Evolutionary conservation across 1,139 yeast species (phyloP).

Genomic region (Pichia terricola): DNA sequence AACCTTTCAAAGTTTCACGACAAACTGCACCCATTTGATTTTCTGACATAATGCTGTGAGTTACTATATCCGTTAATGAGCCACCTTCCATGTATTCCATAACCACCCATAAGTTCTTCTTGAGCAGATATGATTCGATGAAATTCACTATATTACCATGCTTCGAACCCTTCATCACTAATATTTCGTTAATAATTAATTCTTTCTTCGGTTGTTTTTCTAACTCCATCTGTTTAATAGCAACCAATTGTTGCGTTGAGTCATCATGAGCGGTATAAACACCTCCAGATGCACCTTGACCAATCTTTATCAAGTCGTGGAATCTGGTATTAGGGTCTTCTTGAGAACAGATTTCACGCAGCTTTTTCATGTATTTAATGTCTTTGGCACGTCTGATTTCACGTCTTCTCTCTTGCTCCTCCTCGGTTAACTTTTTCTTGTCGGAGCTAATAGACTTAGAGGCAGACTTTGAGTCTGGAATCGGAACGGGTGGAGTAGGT

Average conservation of each 20-base stretch:
- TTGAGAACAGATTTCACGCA: constrained; percentile 69
- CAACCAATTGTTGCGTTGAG: constrained; percentile 58
- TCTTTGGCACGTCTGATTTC: constrained; percentile 54
- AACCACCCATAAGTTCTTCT: constrained; percentile 83
- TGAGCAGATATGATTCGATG: constrained; percentile 70
- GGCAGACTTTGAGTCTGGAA: neutral
- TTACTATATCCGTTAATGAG: constrained; percentile 87
- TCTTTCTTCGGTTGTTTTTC: constrained; percentile 94
- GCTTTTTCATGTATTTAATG: constrained; percentile 57
- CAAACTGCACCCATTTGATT: constrained; percentile 97
- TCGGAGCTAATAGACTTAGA: constrained; percentile 24
- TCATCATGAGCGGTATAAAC: constrained; percentile 82
- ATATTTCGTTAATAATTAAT: constrained; percentile 81
- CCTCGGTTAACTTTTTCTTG: constrained; percentile 45
- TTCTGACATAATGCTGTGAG: constrained; percentile 91
- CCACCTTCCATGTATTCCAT: constrained; percentile 99
- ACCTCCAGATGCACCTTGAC: constrained; percentile 98
- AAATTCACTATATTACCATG: constrained; percentile 91
- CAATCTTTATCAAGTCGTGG: constrained; percentile 67
- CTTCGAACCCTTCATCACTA: constrained; percentile 87
- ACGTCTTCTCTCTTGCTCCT: constrained; percentile 45
- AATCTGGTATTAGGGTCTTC: constrained; percentile 81
- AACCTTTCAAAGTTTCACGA: constrained; percentile 79
- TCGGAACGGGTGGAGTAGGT: neutral
- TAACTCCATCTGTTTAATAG: constrained; percentile 91